Base-by-base conservation (phyloP, 2,329 filamentous ascomycete species). In the Sclerotinia trifoliorum region DNA sequence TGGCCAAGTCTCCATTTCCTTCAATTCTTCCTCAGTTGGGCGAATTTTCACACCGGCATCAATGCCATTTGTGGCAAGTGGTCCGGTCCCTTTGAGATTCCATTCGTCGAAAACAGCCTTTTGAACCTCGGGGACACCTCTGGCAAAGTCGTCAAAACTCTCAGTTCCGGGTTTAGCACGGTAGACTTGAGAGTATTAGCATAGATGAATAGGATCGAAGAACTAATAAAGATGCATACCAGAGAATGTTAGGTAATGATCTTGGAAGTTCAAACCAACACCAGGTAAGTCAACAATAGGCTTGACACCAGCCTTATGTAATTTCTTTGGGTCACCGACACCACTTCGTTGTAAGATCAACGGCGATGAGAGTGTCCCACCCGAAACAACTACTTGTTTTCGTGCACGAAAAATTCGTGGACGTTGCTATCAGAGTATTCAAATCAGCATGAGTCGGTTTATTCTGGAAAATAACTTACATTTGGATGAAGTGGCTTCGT, bases 91-190 rank as follows among this genome's bases (percentile, higher is more conserved):
- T 75, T 93, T 93, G 70, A 88, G 78, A 70, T 92, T 88, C 91
- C 91, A 94, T 77, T 93, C 90, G 1, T 92, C 85, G 70, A 87
- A 93, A 10, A 93, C 77, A 81, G 82, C 79, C 79, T 92, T 90
- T 78, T 94, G 91, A 0, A 88, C 83, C 68, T 89, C 86, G 0
- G 90, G 89, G 48, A 90, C 89, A 52, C 91, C 91, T 61, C 91
- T 86, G 11, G 89, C 84, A 76, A 94, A 94, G 77, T 94, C 91
- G 74, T 94, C 91, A 72, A 94, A 94, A 15, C 87, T 90, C 76
- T 94, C 91, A 0, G 87, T 87, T 21, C 75, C 79, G 1, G 82
- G 81, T 54, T 80, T 80, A 75, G 71, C 71, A 44, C 71, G 70
- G 56, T 70, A 73, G n/a, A 72, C 71, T 68, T 46, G 5, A 4